These are phyloP conservation scores for Trichocomaceae sp. DNA, from an alignment of 2,329 filamentous ascomycete species.

Conservation along the genomic window DNA sequence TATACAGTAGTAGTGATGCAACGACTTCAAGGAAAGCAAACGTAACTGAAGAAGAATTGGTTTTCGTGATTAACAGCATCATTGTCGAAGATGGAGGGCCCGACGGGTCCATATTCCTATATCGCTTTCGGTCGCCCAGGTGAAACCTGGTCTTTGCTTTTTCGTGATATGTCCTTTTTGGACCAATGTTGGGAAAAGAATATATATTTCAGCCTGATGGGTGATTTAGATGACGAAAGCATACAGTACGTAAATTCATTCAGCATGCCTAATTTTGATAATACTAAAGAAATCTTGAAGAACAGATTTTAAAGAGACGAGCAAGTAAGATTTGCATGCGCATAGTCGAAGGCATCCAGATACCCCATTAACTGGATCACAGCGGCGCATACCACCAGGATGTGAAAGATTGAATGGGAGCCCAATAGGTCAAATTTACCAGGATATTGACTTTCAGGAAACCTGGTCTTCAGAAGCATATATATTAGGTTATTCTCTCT, in stretches of 20 bases:
- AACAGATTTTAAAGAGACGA: background rate
- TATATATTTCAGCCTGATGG: too few relatives aligned
- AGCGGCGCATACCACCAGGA: background rate
- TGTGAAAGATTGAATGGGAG: background rate
- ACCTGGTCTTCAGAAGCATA: background rate
- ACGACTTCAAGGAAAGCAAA: too few relatives aligned
- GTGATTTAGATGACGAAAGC: too few relatives aligned
- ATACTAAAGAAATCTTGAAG: background rate
- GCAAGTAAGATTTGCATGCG: background rate
- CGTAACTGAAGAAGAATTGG: too few relatives aligned
- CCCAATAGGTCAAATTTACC: background rate
- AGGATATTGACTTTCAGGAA: background rate
- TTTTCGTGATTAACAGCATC: too few relatives aligned
- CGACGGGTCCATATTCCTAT: too few relatives aligned
- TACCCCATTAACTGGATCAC: background rate
- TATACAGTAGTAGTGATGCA: too few relatives aligned
- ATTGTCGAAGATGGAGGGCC: too few relatives aligned
- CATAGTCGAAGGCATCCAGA: background rate
- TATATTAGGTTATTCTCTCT: background rate
- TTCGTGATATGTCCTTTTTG: too few relatives aligned
- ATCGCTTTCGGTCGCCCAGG: too few relatives aligned
- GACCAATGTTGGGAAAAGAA: too few relatives aligned
- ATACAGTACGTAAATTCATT: background rate
- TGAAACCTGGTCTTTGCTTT: too few relatives aligned
- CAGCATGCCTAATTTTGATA: background rate